Percentiles rank a stretch among this genome's conserved stretches.
Conservation (phyloP, 352 stramenopile genomes). For the Globisporangium echinulatum region DNA sequence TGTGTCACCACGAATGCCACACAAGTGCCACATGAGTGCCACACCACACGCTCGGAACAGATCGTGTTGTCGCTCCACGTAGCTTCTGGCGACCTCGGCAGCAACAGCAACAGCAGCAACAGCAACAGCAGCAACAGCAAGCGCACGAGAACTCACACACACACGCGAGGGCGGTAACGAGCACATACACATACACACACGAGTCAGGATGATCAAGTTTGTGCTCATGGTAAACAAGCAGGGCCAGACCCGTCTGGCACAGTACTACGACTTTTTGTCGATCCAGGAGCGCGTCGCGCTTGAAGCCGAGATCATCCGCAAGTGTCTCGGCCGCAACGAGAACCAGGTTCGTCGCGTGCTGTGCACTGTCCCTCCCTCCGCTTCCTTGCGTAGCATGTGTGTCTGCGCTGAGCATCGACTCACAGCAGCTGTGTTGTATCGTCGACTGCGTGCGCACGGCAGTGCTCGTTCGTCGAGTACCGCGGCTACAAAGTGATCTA, state of each 20-base stretch:
- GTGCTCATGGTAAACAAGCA: constrained; percentile 99
- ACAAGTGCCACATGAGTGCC: too few species aligned
- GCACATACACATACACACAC: background rate
- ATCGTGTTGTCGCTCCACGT: too few species aligned
- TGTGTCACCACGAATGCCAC: too few species aligned
- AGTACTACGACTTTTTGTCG: constrained; percentile 99
- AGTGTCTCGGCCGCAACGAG: constrained; percentile 98
- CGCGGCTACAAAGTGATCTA: constrained; percentile 99
- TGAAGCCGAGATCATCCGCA: constrained; percentile 99
- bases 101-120: too few species aligned
- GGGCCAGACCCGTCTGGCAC: constrained; percentile 98
- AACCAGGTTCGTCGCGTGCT: constrained; percentile 60
- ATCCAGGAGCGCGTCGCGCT: constrained; percentile 98
- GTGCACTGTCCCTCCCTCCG: background rate
- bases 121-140: too few species aligned
- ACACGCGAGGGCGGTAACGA: background rate
- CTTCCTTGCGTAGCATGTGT: background rate
- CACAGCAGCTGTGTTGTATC: background rate
- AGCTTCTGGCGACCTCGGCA: too few species aligned
- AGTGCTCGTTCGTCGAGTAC: constrained; percentile 99
- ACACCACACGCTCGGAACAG: too few species aligned
- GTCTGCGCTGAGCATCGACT: background rate
- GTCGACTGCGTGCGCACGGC: constrained; percentile 9
- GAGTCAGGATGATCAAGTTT: constrained; percentile 89
- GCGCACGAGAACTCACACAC: too few species aligned